These are phyloP conservation scores for Onygenales sp. DNA, from an alignment of 2,329 filamentous ascomycete species.

Conservation along the genomic window DNA sequence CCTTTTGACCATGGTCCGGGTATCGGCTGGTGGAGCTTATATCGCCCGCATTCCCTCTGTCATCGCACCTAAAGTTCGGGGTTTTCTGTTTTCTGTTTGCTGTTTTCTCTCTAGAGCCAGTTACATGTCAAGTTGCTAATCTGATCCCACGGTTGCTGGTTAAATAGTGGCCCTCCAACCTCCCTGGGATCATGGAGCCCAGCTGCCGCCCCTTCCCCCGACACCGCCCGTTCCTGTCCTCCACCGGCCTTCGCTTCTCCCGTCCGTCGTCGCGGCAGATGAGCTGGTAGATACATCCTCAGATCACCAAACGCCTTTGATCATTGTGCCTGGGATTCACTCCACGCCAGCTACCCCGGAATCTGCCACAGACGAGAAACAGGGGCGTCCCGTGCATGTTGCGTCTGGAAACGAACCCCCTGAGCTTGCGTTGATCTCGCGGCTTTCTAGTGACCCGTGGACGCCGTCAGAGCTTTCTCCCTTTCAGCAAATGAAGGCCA, in stretches of 20 bases:
- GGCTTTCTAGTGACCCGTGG: constrained; percentile 4
- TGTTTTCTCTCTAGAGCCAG: not conserved
- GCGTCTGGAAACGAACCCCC: constrained; percentile 3
- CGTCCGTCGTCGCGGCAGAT: not conserved
- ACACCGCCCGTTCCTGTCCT: constrained; percentile 11
- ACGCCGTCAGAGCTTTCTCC: constrained; percentile 3
- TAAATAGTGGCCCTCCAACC: constrained; percentile 16
- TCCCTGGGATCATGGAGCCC: constrained; percentile 16
- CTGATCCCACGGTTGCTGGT: not conserved
- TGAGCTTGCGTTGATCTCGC: not conserved
- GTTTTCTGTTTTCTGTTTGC: not conserved
- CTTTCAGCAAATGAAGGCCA: constrained; percentile 31
- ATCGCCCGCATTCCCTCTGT: not conserved
- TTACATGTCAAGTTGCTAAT: not conserved
- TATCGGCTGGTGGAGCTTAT: not conserved
- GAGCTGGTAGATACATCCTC: not conserved
- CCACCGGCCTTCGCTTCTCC: constrained; percentile 1
- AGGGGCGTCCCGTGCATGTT: not conserved
- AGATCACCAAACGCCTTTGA: not conserved
- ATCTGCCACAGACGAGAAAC: not conserved
- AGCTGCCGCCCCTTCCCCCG: constrained; percentile 13
- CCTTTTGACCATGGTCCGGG: not conserved
- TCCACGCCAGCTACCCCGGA: not conserved
- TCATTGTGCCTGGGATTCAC: not conserved
- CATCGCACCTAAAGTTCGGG: not conserved